Conservation (phyloP, 164 flowering plant species). For the grape (Vitis vinifera) region DNA sequence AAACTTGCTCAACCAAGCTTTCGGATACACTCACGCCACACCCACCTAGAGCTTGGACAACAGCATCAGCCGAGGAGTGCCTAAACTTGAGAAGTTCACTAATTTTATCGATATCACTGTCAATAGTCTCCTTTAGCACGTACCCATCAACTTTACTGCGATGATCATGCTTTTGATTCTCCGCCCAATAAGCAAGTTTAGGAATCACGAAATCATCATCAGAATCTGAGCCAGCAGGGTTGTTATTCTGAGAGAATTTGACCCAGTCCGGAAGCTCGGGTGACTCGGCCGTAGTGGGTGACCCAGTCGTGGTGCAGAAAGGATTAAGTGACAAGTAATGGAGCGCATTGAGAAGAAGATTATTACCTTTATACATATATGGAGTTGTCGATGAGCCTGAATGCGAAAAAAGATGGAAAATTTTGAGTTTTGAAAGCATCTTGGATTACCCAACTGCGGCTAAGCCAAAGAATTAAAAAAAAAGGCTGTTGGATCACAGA, state of each 20-base stretch:
- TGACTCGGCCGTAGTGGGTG: conserved; percentile 26
- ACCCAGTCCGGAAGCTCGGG: conserved; percentile 67
- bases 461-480: background rate
- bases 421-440: conserved; percentile 30
- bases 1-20: conserved; percentile 37
- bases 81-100: conserved; percentile 31
- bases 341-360: background rate
- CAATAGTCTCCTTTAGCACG: conserved; percentile 5
- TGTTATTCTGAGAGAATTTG: conserved; percentile 19
- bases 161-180: conserved; percentile 17
- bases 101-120: conserved; percentile 34
- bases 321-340: conserved; percentile 9
- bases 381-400: background rate
- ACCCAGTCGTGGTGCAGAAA: conserved; percentile 27
- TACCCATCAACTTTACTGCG: background rate
- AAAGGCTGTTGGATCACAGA: background rate
- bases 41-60: conserved; percentile 36
- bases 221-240: conserved; percentile 12
- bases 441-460: conserved; percentile 4
- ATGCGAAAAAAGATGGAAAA: conserved; percentile 11
- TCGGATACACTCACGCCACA: conserved; percentile 25
- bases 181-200: conserved; percentile 35
- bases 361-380: conserved; percentile 1
- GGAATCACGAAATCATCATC: conserved; percentile 66
- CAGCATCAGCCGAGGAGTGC: conserved; percentile 33